phyloP scores from a whole-genome alignment of 2,329 filamentous ascomycete genomes.

The Xylaria sp. region DNA sequence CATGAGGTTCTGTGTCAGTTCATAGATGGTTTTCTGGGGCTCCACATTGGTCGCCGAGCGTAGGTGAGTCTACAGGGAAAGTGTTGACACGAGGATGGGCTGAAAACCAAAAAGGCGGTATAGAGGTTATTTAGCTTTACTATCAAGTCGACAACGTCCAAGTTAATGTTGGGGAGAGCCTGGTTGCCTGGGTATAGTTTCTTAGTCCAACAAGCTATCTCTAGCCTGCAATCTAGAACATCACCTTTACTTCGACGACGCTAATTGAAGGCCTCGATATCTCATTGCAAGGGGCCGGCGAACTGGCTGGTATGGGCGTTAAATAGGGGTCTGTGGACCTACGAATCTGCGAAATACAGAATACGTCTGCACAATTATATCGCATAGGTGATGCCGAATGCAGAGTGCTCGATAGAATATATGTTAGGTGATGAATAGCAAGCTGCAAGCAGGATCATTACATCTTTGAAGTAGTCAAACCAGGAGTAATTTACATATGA shows the following conservation, averaged over 20 bases:
- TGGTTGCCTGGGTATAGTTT: neutral
- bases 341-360: neutral
- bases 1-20: neutral
- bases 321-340: neutral
- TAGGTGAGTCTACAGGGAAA: neutral
- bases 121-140: neutral
- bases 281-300: neutral
- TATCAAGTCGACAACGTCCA: neutral
- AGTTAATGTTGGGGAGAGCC: neutral
- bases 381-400: neutral
- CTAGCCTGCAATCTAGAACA: neutral
- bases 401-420: neutral
- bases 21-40: neutral
- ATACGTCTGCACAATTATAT: neutral
- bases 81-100: neutral
- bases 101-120: neutral
- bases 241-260: neutral
- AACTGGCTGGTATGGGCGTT: neutral
- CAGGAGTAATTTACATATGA: constrained; percentile 35
- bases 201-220: neutral
- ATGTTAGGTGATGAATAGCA: neutral
- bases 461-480: neutral
- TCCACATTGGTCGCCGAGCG: neutral
- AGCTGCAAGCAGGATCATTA: neutral
- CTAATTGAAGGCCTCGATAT: neutral